These are phyloP conservation scores for Plectosphaerella cucumerina DNA, from an alignment of 2,329 filamentous ascomycete genomes.

Conservation along the genomic window DNA sequence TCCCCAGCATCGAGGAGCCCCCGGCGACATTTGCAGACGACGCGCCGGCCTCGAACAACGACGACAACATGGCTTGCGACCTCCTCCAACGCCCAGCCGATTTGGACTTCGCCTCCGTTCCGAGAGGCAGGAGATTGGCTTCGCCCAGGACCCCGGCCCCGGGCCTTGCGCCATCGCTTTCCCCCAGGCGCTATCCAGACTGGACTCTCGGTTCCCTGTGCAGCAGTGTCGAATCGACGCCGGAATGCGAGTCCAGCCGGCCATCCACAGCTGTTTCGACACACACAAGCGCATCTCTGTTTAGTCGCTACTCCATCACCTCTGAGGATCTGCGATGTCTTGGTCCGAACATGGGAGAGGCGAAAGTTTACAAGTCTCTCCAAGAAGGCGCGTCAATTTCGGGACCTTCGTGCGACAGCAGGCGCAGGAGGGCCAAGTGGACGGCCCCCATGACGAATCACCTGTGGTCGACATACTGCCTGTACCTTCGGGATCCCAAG, in stretches of 20 bases:
- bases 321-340: constrained; percentile 55
- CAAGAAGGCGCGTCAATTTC: constrained; percentile 2
- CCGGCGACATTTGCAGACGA: constrained; percentile 33
- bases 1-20: constrained; percentile 61
- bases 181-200: constrained; percentile 48
- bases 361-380: constrained; percentile 1
- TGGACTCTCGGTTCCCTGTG: constrained; percentile 55
- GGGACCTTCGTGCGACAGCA: constrained; percentile 10
- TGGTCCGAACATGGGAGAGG: constrained; percentile 34
- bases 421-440: constrained; percentile 53
- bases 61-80: constrained; percentile 18
- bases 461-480: constrained; percentile 60
- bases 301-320: constrained; percentile 50
- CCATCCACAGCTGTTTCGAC: constrained; percentile 58
- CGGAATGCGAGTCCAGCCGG: constrained; percentile 55
- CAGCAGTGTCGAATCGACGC: constrained; percentile 54
- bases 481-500: constrained; percentile 63
- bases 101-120: constrained; percentile 19
- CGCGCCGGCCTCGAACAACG: constrained; percentile 34
- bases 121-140: constrained; percentile 40
- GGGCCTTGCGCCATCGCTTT: constrained; percentile 36
- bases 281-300: constrained; percentile 52
- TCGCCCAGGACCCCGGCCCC: constrained; percentile 58
- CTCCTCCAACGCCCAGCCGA: constrained; percentile 27
- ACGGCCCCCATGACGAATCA: constrained; percentile 62